These are phyloP conservation scores for Lepidium didymum DNA, from an alignment of 345 rosid species.

Conservation along the genomic window DNA sequence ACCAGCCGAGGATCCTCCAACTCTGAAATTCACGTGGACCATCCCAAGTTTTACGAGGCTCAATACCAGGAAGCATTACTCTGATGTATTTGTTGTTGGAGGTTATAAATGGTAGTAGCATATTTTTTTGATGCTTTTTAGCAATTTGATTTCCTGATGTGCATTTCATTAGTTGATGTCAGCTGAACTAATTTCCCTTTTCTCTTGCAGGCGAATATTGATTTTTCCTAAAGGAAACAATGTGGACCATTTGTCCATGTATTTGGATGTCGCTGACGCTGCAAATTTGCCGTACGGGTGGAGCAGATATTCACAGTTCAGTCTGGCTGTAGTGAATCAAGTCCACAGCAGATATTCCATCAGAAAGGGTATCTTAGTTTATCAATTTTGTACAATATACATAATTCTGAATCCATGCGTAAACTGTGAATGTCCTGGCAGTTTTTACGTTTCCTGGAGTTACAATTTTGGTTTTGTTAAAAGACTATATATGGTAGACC, in stretches of 20 bases:
- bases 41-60: conserved; percentile 64
- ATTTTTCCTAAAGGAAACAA: conserved; percentile 94
- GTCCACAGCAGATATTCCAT: conserved; percentile 49
- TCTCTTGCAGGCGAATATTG: conserved; percentile 61
- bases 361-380: conserved; percentile 58
- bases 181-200: conserved; percentile 3
- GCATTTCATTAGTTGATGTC: neutral
- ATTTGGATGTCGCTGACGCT: conserved; percentile 91
- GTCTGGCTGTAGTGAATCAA: conserved; percentile 82
- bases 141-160: neutral
- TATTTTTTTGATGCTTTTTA: neutral
- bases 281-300: conserved; percentile 71
- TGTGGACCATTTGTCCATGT: conserved; percentile 94
- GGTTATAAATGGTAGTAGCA: conserved; percentile 70
- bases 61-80: conserved; percentile 75
- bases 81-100: conserved; percentile 68
- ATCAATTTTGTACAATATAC: neutral
- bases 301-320: conserved; percentile 92
- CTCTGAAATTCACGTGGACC: conserved; percentile 74
- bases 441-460: neutral
- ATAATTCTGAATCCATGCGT: neutral
- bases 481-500: neutral
- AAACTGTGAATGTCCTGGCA: neutral
- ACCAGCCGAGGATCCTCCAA: conserved; percentile 72
- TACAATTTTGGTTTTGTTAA: neutral